phyloP scores from a whole-genome alignment of 2,329 filamentous ascomycete species.

The Rhynchosporium graminicola region DNA sequence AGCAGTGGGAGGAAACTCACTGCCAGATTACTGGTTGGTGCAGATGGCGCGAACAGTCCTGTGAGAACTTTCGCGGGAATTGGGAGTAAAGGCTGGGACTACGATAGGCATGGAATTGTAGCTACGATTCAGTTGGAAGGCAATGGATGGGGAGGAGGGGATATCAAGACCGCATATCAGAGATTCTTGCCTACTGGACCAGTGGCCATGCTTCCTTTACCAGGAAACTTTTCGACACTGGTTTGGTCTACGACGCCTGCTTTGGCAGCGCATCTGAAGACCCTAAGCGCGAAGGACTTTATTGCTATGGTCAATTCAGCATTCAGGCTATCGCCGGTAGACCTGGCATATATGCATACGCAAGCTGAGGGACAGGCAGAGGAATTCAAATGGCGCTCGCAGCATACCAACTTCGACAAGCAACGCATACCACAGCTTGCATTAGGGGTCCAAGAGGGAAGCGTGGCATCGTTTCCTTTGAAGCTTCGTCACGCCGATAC shows the following conservation, averaged over 20 bases:
- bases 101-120: slow-evolving; percentile 85
- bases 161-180: slow-evolving; percentile 81
- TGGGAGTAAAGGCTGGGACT: slow-evolving; percentile 87
- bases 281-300: slow-evolving; percentile 71
- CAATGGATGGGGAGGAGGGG: slow-evolving; percentile 54
- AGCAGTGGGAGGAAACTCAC: slow-evolving; percentile 65
- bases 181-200: slow-evolving; percentile 92
- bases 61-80: slow-evolving; percentile 90
- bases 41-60: slow-evolving; percentile 92
- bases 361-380: slow-evolving; percentile 59
- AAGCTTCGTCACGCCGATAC: slow-evolving; percentile 91
- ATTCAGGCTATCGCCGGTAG: slow-evolving; percentile 77
- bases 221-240: slow-evolving; percentile 77
- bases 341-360: slow-evolving; percentile 81
- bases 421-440: slow-evolving; percentile 65
- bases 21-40: slow-evolving; percentile 84
- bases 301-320: slow-evolving; percentile 88
- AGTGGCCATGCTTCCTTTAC: slow-evolving; percentile 86
- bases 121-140: slow-evolving; percentile 78
- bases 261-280: slow-evolving; percentile 77
- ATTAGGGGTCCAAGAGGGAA: slow-evolving; percentile 72
- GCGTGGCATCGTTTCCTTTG: slow-evolving; percentile 86
- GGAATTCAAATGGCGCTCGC: slow-evolving; percentile 82
- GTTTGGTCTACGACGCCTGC: slow-evolving; percentile 93
- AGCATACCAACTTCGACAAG: slow-evolving; percentile 62